phyloP scores from a whole-genome alignment of 148 eudicot genomes.

The Linanthus parryae region DNA sequence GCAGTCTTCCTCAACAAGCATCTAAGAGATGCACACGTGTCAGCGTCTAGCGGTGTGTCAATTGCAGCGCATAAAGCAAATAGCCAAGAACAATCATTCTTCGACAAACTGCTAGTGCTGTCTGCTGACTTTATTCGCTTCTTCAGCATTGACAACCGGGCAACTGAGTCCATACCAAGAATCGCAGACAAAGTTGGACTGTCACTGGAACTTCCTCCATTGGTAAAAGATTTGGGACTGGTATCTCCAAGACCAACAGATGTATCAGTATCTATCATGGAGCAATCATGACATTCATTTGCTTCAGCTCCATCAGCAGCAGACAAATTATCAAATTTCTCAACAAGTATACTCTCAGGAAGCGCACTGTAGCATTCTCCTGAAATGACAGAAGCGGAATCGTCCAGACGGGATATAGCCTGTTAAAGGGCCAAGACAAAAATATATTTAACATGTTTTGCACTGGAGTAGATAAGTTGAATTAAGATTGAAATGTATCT shows the following conservation, averaged over 20 bases:
- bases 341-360: conserved; percentile 7
- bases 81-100: conserved; percentile 62
- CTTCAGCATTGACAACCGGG: conserved; percentile 50
- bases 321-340: conserved; percentile 9
- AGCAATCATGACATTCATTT: background rate
- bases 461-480: too few relatives aligned
- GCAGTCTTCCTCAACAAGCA: conserved; percentile 73
- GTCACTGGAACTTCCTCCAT: conserved; percentile 9
- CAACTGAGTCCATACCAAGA: conserved; percentile 54
- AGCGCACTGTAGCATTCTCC: conserved; percentile 17
- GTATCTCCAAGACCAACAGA: conserved; percentile 4
- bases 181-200: conserved; percentile 50
- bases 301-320: conserved; percentile 8
- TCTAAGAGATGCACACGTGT: conserved; percentile 72
- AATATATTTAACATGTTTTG: too few relatives aligned
- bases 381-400: conserved; percentile 10
- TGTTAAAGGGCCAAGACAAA: conserved; percentile 13
- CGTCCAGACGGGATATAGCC: conserved; percentile 39
- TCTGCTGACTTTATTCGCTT: conserved; percentile 42
- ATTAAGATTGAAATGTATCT: too few relatives aligned
- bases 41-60: conserved; percentile 76
- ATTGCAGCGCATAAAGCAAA: conserved; percentile 75
- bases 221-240: conserved; percentile 8
- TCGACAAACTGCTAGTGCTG: conserved; percentile 30
- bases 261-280: too few relatives aligned